phyloP scores from a whole-genome alignment of 2,329 filamentous ascomycete genomes.

The Paracoccidioides brasiliensis region DNA sequence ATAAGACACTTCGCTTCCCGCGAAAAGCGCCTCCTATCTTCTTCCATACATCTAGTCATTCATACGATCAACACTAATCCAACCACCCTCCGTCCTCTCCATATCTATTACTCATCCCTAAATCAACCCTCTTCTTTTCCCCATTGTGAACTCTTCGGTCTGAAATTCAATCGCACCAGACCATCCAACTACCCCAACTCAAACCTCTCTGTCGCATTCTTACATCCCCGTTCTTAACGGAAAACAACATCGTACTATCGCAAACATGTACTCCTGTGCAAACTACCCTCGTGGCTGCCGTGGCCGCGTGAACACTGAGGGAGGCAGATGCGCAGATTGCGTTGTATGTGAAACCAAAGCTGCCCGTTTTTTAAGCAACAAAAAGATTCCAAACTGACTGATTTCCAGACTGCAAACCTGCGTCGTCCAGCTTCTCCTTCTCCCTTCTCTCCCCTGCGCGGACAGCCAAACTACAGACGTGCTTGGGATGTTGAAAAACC shows the following conservation, averaged over 20 bases:
- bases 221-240: background rate
- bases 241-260: background rate
- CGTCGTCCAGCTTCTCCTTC: constrained; percentile 27
- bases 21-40: background rate
- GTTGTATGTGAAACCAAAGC: constrained; percentile 23
- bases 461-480: constrained; percentile 9
- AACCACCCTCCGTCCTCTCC: background rate
- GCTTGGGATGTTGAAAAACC: constrained; percentile 6
- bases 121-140: background rate
- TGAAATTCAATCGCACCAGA: background rate
- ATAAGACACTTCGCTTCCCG: background rate
- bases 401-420: constrained; percentile 23
- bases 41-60: background rate
- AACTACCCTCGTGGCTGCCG: constrained; percentile 37
- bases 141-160: background rate
- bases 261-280: constrained; percentile 34
- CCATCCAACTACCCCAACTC: too few species aligned
- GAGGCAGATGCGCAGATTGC: constrained; percentile 33
- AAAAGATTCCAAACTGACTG: constrained; percentile 8
- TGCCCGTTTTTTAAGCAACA: background rate
- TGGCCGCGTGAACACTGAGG: constrained; percentile 31
- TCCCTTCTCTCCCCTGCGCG: constrained; percentile 21
- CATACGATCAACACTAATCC: background rate
- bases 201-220: background rate
- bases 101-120: background rate